Percentiles rank a stretch among this genome's conserved stretches.
Conservation (phyloP, 177 flowering plant species). For the Vitis hybrid region DNA sequence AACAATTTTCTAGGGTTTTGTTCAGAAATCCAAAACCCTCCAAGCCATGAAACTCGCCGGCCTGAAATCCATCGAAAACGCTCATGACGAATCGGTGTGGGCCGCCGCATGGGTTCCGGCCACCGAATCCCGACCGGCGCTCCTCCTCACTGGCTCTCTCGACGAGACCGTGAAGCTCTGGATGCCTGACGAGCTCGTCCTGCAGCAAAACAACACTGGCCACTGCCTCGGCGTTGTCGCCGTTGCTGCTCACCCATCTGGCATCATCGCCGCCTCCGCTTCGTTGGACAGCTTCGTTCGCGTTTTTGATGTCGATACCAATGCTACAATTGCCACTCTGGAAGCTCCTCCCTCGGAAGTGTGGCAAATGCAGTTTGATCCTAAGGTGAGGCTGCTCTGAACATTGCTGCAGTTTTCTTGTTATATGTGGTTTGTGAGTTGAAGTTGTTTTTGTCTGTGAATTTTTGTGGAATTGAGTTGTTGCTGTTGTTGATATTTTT, state of each 20-base stretch:
- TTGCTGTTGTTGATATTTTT: too few species aligned
- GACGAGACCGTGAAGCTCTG: conserved; percentile 96
- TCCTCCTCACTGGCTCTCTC: conserved; percentile 79
- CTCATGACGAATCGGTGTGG: conserved; percentile 96
- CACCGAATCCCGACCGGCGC: conserved; percentile 58
- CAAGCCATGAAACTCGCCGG: conserved; percentile 76
- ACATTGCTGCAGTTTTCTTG: background rate
- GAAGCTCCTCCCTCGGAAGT: conserved; percentile 97
- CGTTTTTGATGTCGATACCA: conserved; percentile 90
- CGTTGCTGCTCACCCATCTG: conserved; percentile 90
- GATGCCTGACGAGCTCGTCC: conserved; percentile 63
- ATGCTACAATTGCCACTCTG: conserved; percentile 82
- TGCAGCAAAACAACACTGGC: conserved; percentile 74
- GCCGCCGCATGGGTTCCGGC: conserved; percentile 87
- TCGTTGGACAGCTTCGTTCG: conserved; percentile 90
- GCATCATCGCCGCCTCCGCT: conserved; percentile 89
- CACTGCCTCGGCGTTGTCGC: conserved; percentile 95
- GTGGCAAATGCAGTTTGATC: conserved; percentile 95
- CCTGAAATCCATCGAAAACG: conserved; percentile 63
- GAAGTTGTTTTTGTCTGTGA: background rate
- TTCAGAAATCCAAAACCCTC: background rate
- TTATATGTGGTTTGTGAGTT: background rate
- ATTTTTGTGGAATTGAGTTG: background rate
- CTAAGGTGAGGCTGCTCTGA: conserved; percentile 45
- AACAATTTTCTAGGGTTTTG: conserved; percentile 7